These are phyloP conservation scores for Aspergillus campestris DNA, from an alignment of 495 filamentous ascomycete genomes.

Conservation along the genomic window DNA sequence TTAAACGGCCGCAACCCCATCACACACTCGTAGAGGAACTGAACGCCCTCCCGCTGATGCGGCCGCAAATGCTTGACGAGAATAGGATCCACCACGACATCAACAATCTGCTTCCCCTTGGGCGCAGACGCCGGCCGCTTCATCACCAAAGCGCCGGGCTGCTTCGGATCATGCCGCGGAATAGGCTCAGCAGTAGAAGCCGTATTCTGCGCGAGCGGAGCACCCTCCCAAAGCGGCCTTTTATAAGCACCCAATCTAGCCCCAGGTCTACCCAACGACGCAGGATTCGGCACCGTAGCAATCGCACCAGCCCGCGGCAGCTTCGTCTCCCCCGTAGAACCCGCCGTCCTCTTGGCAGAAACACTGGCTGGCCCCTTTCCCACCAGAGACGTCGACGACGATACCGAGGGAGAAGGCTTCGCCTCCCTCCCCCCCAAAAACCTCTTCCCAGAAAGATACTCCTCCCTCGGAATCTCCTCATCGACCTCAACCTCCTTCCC, in stretches of 20 bases:
- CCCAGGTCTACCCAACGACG: slow-evolving; percentile 11
- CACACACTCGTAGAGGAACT: slow-evolving; percentile 76
- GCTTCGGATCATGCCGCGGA: slow-evolving; percentile 60
- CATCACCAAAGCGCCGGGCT: slow-evolving; percentile 61
- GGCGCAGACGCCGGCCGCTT: slow-evolving; percentile 47
- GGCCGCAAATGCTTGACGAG: slow-evolving; percentile 57
- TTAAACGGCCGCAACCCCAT: slow-evolving; percentile 69
- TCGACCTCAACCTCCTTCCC: slow-evolving; percentile 75
- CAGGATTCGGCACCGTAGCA: slow-evolving; percentile 8
- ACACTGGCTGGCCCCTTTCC: slow-evolving; percentile 19
- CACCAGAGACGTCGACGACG: neutral
- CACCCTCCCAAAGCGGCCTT: slow-evolving; percentile 50
- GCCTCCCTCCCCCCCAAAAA: slow-evolving; percentile 31
- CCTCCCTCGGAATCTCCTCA: slow-evolving; percentile 49
- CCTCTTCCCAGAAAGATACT: slow-evolving; percentile 52
- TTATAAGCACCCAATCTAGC: slow-evolving; percentile 42
- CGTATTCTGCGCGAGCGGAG: slow-evolving; percentile 32
- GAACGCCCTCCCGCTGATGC: slow-evolving; percentile 70
- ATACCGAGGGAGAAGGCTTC: slow-evolving; percentile 10
- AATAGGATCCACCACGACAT: slow-evolving; percentile 73
- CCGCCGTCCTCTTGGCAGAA: slow-evolving; percentile 7
- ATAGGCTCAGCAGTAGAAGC: slow-evolving; percentile 29
- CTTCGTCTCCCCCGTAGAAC: neutral
- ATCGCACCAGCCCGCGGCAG: neutral
- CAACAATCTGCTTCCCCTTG: slow-evolving; percentile 60